Conservation (phyloP, 805 yeast genomes). For the Wickerhamiella shivajii region DNA sequence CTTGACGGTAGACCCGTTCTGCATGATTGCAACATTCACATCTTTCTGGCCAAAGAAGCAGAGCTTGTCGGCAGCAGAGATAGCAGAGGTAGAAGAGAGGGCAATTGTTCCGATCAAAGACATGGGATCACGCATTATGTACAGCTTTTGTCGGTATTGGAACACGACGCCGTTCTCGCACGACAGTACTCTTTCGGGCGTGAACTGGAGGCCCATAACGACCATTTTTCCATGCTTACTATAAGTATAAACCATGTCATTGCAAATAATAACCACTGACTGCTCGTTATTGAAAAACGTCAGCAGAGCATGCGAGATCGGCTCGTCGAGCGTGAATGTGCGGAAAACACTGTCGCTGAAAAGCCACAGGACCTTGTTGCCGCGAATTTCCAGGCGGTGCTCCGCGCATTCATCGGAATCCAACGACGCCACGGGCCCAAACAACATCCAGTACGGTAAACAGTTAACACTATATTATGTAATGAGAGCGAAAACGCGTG, state of each 20-base stretch:
- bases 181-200: slow-evolving; percentile 42
- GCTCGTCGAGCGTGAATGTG: slow-evolving; percentile 33
- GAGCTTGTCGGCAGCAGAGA: slow-evolving; percentile 43
- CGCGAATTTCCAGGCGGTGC: slow-evolving; percentile 6
- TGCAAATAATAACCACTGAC: slow-evolving; percentile 46
- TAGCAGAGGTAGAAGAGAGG: slow-evolving; percentile 53
- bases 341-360: slow-evolving; percentile 37
- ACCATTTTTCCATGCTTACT: slow-evolving; percentile 44
- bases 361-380: slow-evolving; percentile 31
- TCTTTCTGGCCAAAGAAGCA: slow-evolving; percentile 37
- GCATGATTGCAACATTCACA: slow-evolving; percentile 43
- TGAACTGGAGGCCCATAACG: slow-evolving; percentile 56
- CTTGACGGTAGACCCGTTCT: slow-evolving; percentile 31
- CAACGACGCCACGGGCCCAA: slow-evolving; percentile 5
- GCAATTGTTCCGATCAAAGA: slow-evolving; percentile 58
- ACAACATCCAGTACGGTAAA: too few relatives aligned
- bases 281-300: slow-evolving; percentile 31
- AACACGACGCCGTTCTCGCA: slow-evolving; percentile 55
- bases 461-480: too few relatives aligned
- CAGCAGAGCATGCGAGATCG: slow-evolving; percentile 45
- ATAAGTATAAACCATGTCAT: slow-evolving; percentile 48
- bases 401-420: slow-evolving; percentile 4
- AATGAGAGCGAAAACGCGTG: too few relatives aligned
- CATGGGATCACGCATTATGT: slow-evolving; percentile 61
- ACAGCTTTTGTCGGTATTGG: slow-evolving; percentile 31